Base-by-base conservation (phyloP, 805 yeast genomes). In the Candida boleticola region DNA sequence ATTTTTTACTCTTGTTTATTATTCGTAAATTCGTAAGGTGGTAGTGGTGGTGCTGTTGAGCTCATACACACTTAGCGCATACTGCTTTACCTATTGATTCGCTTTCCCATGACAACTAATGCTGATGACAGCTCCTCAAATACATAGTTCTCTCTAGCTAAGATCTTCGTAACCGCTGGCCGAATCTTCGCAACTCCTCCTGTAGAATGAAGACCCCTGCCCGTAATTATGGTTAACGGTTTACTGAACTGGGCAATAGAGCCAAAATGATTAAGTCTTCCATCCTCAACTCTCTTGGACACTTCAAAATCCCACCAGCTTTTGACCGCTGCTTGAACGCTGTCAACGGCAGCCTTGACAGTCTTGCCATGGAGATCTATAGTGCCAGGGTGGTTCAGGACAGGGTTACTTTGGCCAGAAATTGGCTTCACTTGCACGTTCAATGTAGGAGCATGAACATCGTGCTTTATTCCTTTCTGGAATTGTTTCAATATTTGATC, bases 261-360 rank as follows among this genome's bases (percentile, higher is more conserved):
- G 1, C 73, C 66, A 40, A 55, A 60, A 21, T 55, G 46, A 4
- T 58, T 43, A 19, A 68, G 53, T 4, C 60, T 66, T 0, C 79
- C 79, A 18, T 66, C 62, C 4, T 54, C 41, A 2, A 61, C 49
- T 40, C 90, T 54, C 18, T 60, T 55, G 1, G 51, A 48, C 16
- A 71, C 30, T 55, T 85, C 92, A 19, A 65, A 66, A 1, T 54
- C 46, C 92, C 92, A 85, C 93, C 93, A 85, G 3, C 55, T 60
- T 0, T 52, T 33, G 2, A 82, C 53, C 0, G 72, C 74, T 9
- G 30, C 37, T 4, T 54, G 42, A 1, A 73, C 60, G 1, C 73
- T 55, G 1, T 43, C 40, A 5, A 71, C 48, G 0, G 89, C 88
- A 25, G 68, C 71, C 0, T 63, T 50, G 7, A 79, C 79, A 6